These are phyloP conservation scores for Cyclocybe aegerita DNA, from an alignment of 768 basidiomycete genomes.

Conservation along the genomic window DNA sequence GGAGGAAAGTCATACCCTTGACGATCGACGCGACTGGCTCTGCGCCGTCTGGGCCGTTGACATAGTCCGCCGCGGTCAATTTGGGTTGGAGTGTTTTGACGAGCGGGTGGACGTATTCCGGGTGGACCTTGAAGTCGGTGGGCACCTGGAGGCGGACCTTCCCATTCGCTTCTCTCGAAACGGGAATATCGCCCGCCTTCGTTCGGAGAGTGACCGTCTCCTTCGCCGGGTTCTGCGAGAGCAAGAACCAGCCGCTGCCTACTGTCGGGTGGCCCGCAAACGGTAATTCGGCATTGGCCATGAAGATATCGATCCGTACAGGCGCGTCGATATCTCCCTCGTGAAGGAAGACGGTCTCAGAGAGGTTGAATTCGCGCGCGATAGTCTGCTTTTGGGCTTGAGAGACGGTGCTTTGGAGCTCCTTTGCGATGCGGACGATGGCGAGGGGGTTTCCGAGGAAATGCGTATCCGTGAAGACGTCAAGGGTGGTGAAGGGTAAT, in stretches of 20 bases:
- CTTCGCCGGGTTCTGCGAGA: conserved; percentile 20
- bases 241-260: conserved; percentile 42
- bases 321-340: conserved; percentile 21
- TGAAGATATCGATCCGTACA: conserved; percentile 41
- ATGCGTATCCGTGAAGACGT: conserved; percentile 41
- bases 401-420: conserved; percentile 18
- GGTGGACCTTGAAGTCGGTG: conserved; percentile 40
- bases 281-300: conserved; percentile 35
- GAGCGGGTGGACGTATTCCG: conserved; percentile 20
- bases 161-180: conserved; percentile 19
- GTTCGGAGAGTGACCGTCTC: conserved; percentile 31
- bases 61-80: conserved; percentile 31
- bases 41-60: conserved; percentile 30
- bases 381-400: conserved; percentile 41
- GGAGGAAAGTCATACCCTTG: conserved; percentile 45
- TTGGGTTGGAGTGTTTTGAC: conserved; percentile 28
- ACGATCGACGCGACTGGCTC: conserved; percentile 43
- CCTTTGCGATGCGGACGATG: conserved; percentile 35
- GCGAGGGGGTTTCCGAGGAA: conserved; percentile 46
- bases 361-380: conserved; percentile 49
- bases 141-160: conserved; percentile 37
- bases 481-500: conserved; percentile 28
- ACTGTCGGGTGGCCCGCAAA: conserved; percentile 48
- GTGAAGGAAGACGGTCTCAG: conserved; percentile 48
- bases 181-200: conserved; percentile 43